These are phyloP conservation scores for Cordyceps farinosa DNA, from an alignment of 2,329 filamentous ascomycete species.

Conservation along the genomic window DNA sequence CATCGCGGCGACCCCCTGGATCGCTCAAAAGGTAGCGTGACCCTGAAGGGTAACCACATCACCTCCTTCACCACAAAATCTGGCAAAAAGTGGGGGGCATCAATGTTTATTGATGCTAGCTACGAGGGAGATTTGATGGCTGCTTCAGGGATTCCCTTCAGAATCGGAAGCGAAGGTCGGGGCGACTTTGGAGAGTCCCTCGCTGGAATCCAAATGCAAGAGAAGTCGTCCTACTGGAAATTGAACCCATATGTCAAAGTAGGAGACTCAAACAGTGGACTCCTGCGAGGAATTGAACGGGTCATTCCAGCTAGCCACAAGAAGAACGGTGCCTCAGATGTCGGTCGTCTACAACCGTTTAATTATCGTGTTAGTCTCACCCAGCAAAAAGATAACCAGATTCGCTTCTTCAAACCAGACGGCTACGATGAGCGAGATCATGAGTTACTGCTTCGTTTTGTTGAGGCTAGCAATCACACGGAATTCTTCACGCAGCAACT, in stretches of 20 bases:
- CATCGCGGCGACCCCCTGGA: neutral
- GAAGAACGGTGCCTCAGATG: neutral
- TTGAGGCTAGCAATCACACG: neutral
- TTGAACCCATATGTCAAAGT: neutral
- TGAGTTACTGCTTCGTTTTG: neutral
- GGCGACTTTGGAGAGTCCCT: neutral
- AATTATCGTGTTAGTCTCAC: neutral
- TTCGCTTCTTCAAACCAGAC: neutral
- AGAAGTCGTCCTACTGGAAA: neutral
- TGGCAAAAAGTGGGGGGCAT: neutral
- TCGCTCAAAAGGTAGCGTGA: neutral
- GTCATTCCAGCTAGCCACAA: neutral
- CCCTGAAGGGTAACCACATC: neutral
- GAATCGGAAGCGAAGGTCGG: neutral
- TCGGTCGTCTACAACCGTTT: neutral
- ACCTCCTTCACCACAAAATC: neutral
- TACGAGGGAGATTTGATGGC: slow-evolving; percentile 28
- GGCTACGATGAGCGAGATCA: neutral
- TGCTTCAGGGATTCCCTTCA: slow-evolving; percentile 13
- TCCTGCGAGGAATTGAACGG: neutral
- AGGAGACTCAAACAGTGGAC: neutral
- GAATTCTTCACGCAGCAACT: neutral
- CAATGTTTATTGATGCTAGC: slow-evolving; percentile 26
- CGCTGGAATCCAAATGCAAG: neutral
- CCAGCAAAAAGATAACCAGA: neutral